Evolutionary conservation across 2,329 filamentous ascomycete species (phyloP), one percentile per base, ranked within the genome.

Genomic region (Raffaelea ambrosiae): DNA sequence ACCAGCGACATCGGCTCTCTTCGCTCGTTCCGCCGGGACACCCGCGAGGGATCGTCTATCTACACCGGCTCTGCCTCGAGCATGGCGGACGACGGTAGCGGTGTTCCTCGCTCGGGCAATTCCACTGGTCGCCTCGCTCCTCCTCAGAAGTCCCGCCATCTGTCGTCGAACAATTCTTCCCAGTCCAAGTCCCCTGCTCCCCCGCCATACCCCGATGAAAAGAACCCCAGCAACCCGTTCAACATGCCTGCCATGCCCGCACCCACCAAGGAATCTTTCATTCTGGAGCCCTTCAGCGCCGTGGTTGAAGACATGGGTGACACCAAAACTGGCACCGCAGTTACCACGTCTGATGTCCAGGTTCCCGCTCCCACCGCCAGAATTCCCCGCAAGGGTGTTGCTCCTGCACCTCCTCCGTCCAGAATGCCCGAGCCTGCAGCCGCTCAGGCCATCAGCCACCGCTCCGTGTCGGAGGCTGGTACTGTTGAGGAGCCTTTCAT

Each of bases 1-100:
- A 65, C 64, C 44, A 78, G 73, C 55, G 80, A 84, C 49, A 68
- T 66, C 45, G 72, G 65, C 16, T 83, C 79, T 11, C 61, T 81
- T 52, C 70, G 73, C 44, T 81, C 79, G 7, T 68, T 72, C 55
- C 66, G 61, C 59, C 59, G 54, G 58, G 66, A 59, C 26, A 59
- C 59, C 26, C 61, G 64, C 51, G 68, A 72, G 35, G 58, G 62
- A n/a, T 68, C 75, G 0, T n/a, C n/a, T n/a, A 57, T 70, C 39
- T 72, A 72, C 58, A 72, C 70, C 18, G 64, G 63, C 46, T 68
- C 66, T 3, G 67, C 58, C 55, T 69, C 65, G 26, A 35, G 42
- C 50, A n/a, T n/a, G n/a, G n/a, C n/a, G n/a, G n/a, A n/a, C n/a
- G n/a, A n/a, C n/a, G n/a, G n/a, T n/a, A n/a, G n/a, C n/a, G n/a